Evolutionary conservation across 768 basidiomycete genomes (phyloP), one percentile per base, ranked within the genome.

Genomic region (Lentinula aciculospora): DNA sequence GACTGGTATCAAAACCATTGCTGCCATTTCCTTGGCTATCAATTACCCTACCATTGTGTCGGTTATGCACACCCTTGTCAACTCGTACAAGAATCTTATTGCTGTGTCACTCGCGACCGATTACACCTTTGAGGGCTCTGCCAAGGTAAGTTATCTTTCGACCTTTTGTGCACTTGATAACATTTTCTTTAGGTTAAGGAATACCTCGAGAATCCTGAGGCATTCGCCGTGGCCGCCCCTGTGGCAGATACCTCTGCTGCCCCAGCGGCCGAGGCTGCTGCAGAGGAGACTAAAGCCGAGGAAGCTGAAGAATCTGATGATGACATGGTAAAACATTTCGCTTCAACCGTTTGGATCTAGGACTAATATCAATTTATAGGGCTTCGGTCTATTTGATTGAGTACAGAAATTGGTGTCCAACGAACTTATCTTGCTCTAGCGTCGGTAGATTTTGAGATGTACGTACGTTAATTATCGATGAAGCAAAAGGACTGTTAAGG

Each of bases 81-180:
- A 98, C 79, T 84, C 94, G 44, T 98, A 98, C 90, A 99, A 99
- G 87, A 99, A 98, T 81, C 75, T 98, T 62, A 75, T 99, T 62
- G 89, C 93, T 37, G 73, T 98, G 64, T 86, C 93, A 42, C 75
- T 98, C 58, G 85, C 81, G 46, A 98, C 97, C 60, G 95, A 98
- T 46, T 94, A 94, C 84, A 83, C 87, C 55, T 98, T 98, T 73
- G 92, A 95, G 68, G 94, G 86, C 60, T 82, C 90, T 58, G 92
- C 92, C 71, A 92, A 97, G 90, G 94, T 93, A 60, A 66, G 83
- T 69, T 37, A 13, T 54, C 31, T 58, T 21, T 54, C 50, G n/a
- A n/a, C 46, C 62, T 45, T 17, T 36, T 56, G 48, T 53, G 66
- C 61, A 36, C 58, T 60, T 48, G 49, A 49, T 69, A 10, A 69